Base-by-base conservation (phyloP, 257 asterid genomes). In the Nicotiana tabacum region DNA sequence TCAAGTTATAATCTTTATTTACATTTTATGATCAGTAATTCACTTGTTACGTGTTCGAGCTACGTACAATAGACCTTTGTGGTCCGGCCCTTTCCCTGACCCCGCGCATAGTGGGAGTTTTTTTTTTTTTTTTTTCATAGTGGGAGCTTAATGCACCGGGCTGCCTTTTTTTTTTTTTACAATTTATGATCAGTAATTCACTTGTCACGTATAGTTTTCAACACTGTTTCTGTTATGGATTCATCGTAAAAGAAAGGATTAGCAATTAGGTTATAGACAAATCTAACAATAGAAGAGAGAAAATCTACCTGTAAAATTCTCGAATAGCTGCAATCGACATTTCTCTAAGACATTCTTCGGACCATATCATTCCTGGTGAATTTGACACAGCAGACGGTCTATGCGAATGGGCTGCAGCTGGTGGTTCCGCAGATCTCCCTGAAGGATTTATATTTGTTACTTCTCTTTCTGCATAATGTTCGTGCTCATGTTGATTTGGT, bases 281-380 rank as follows among this genome's bases (percentile, higher is more conserved):
- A 27, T 72, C 48, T 43, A 72, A 72, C 7, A 72, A 72, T 12
- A 7, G 7, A 4, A 29, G 61, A 68, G 58, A 53, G 11, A 69
- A 57, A 69, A 9, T 46, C 1, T 56, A 82, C 84, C 84, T 82
- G 84, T 82, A 82, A 69, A 82, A 82, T 56, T 82, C 84, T 57
- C 17, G 35, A 69, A 82, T 82, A 53, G 81, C 84, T 30, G 81
- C 79, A 62, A 82, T 69, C 8, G 81, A 82, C 69, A 82, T 69
- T n/a, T 69, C 84, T 57, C 53, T 56, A 21, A 82, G 66, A 16
- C 62, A 33, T 82, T 82, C 84, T 79, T 79, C 76, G 15, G 82
- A 65, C 72, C 56, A 79, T 79, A 60, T 79, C 82, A 35, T 83
- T 65, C 74, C 61, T 65, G 82, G 48, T 48, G 46, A 37, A 67